Evolutionary conservation across 2,329 filamentous ascomycete species (phyloP).

Genomic region (Diaporthe ampelina): DNA sequence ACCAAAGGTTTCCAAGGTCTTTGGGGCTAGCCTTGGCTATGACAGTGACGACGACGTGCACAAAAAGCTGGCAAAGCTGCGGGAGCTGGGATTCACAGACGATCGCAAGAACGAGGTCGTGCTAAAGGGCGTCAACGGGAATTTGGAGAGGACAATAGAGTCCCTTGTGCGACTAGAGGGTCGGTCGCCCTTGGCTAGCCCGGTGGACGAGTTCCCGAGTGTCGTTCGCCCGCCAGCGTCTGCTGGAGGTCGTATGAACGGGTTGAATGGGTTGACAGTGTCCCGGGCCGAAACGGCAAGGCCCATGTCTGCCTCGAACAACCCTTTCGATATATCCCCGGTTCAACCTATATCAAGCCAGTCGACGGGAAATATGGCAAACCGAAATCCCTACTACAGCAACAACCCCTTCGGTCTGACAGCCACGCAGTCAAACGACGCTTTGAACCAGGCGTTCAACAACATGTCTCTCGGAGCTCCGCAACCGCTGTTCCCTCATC

Average conservation of each 20-base stretch:
- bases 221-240: conserved; percentile 57
- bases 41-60: conserved; percentile 73
- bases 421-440: conserved; percentile 56
- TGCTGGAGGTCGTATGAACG: conserved; percentile 44
- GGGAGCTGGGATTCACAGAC: conserved; percentile 94
- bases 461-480: conserved; percentile 75
- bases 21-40: conserved; percentile 76
- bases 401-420: conserved; percentile 77
- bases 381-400: conserved; percentile 69
- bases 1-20: conserved; percentile 75
- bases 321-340: conserved; percentile 75
- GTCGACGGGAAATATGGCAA: conserved; percentile 73
- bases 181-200: conserved; percentile 49
- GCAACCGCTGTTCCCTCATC: conserved; percentile 77
- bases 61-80: conserved; percentile 80
- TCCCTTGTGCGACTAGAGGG: conserved; percentile 84
- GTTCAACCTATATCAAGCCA: conserved; percentile 74
- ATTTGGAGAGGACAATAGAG: conserved; percentile 88
- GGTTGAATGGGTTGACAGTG: conserved; percentile 45
- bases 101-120: conserved; percentile 85
- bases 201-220: conserved; percentile 39
- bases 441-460: conserved; percentile 79
- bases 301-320: conserved; percentile 61
- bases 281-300: conserved; percentile 41
- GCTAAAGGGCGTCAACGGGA: conserved; percentile 85